Evolutionary conservation across 225 moss, liverwort and hornwort species (phyloP).

Genomic region (Rhytidiadelphus loreus): DNA sequence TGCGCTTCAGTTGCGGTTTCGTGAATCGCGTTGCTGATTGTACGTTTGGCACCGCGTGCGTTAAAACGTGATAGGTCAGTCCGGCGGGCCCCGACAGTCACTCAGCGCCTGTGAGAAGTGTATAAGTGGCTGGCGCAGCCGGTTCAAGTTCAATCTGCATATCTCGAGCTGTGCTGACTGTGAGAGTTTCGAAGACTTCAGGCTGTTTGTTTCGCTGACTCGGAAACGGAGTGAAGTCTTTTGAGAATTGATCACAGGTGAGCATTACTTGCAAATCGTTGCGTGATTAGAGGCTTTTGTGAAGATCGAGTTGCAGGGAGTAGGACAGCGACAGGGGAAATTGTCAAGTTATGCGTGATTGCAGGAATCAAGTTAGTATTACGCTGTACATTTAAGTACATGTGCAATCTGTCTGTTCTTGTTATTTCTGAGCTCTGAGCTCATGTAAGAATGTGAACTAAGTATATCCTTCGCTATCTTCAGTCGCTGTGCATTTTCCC

Average conservation of each 20-base stretch:
- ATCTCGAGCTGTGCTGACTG: background rate
- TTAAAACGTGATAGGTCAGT: background rate
- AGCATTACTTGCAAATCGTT: background rate
- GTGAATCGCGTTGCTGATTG: background rate
- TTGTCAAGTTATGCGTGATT: background rate
- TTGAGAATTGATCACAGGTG: background rate
- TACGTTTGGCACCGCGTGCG: background rate
- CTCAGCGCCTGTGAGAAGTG: background rate
- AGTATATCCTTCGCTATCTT: background rate
- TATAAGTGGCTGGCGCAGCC: background rate
- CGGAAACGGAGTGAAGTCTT: background rate
- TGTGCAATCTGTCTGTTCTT: background rate
- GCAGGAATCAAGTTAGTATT: background rate
- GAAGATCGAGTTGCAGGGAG: background rate
- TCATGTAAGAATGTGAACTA: background rate
- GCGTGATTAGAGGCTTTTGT: background rate
- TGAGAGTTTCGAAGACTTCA: background rate
- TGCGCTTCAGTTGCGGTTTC: background rate
- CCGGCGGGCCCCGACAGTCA: background rate
- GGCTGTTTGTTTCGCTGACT: background rate
- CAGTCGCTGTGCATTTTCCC: background rate
- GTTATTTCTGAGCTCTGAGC: background rate
- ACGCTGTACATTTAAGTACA: background rate
- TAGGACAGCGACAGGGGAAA: background rate
- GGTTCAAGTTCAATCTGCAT: background rate